Conservation (phyloP, 2,329 filamentous ascomycete species). For the Neonectria hederae region DNA sequence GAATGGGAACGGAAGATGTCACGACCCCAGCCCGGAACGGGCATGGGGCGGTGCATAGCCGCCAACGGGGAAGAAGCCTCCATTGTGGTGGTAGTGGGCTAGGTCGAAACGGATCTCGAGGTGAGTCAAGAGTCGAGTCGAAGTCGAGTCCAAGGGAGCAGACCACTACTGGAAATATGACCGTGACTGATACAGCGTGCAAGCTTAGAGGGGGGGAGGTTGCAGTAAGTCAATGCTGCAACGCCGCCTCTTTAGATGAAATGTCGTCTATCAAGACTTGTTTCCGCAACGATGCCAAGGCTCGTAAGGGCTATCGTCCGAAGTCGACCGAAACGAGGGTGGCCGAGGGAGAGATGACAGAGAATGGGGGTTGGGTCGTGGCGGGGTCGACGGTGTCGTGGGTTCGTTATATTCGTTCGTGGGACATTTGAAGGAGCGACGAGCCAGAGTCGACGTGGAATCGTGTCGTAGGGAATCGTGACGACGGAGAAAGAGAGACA, state of each 20-base stretch:
- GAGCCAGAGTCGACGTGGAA: constrained; percentile 36
- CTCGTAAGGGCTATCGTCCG: constrained; percentile 22
- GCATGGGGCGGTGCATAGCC: constrained; percentile 82
- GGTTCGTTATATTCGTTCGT: constrained; percentile 46
- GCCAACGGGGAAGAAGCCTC: constrained; percentile 94
- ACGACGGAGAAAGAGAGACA: constrained; percentile 18
- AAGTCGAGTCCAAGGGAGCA: constrained; percentile 33
- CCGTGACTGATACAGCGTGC: constrained; percentile 37
- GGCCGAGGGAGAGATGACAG: constrained; percentile 31
- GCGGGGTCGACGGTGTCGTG: constrained; percentile 41
- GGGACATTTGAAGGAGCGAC: constrained; percentile 44
- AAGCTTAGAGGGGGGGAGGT: constrained; percentile 28
- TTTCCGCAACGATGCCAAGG: constrained; percentile 7
- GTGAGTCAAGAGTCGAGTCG: constrained; percentile 27
- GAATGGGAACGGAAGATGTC: constrained; percentile 64
- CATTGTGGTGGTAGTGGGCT: constrained; percentile 63
- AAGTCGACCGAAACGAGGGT: constrained; percentile 23
- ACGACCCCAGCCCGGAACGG: constrained; percentile 66
- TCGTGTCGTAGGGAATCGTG: constrained; percentile 34
- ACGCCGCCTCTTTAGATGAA: constrained; percentile 31
- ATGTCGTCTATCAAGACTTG: constrained; percentile 18
- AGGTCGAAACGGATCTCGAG: constrained; percentile 18
- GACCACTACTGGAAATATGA: constrained; percentile 36
- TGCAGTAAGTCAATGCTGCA: constrained; percentile 49
- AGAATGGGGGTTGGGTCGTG: constrained; percentile 29